These are phyloP conservation scores for Kregervanrija delftensis DNA, from an alignment of 805 yeast species.

Conservation along the genomic window DNA sequence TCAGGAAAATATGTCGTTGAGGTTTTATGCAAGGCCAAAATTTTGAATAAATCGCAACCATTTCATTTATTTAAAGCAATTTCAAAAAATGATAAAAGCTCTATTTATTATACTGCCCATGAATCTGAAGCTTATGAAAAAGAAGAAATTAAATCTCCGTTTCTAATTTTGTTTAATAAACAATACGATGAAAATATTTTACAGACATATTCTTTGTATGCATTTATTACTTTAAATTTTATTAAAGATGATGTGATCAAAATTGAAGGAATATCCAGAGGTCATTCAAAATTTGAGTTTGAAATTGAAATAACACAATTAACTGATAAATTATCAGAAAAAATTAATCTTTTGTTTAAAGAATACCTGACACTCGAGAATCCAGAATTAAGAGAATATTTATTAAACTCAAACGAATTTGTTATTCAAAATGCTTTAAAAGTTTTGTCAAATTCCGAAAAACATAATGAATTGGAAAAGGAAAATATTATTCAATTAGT, in stretches of 20 bases:
- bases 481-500: slow-evolving; percentile 5
- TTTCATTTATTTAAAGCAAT: slow-evolving; percentile 70
- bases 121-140: slow-evolving; percentile 41
- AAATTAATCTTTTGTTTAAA: slow-evolving; percentile 31
- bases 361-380: slow-evolving; percentile 31
- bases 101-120: slow-evolving; percentile 64
- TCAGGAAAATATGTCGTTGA: slow-evolving; percentile 41
- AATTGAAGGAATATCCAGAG: slow-evolving; percentile 22
- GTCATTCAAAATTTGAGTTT: slow-evolving; percentile 17
- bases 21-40: slow-evolving; percentile 58
- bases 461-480: not conserved
- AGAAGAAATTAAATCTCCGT: slow-evolving; percentile 55
- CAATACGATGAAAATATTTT: slow-evolving; percentile 33
- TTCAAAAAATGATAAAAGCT: not conserved
- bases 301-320: slow-evolving; percentile 28
- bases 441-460: not conserved
- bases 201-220: slow-evolving; percentile 19
- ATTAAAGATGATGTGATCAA: slow-evolving; percentile 13
- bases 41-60: slow-evolving; percentile 73
- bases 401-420: slow-evolving; percentile 26
- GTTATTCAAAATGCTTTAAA: slow-evolving; percentile 12
- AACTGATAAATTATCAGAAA: slow-evolving; percentile 30
- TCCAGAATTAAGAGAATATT: slow-evolving; percentile 17
- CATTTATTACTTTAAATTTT: slow-evolving; percentile 20
- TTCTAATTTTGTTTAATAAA: slow-evolving; percentile 61